Percentiles rank a stretch among this genome's conserved stretches.
Conservation (phyloP, 805 yeast species). For the Candida morakotiae region DNA sequence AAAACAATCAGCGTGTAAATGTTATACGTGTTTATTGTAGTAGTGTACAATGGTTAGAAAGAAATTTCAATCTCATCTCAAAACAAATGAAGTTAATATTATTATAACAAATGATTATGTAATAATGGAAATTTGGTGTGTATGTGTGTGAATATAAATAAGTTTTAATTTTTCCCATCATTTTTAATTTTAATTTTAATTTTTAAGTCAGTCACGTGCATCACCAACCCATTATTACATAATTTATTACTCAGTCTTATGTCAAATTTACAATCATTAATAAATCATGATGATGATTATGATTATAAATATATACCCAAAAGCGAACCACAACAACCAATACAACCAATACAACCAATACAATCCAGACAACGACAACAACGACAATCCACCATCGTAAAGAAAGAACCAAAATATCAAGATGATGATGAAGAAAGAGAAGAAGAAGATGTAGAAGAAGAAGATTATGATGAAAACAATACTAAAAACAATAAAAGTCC, state of each 20-base stretch:
- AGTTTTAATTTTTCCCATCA: not conserved
- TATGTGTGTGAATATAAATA: not conserved
- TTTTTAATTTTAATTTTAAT: not conserved
- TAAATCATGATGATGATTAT: conserved; percentile 11
- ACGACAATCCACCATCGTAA: too few species aligned
- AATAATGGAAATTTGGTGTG: too few species aligned
- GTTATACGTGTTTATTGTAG: too few species aligned
- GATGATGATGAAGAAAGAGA: too few species aligned
- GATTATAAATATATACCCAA: conserved; percentile 4
- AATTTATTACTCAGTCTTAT: not conserved
- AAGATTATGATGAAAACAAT: not conserved
- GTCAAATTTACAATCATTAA: conserved; percentile 10
- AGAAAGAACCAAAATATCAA: too few species aligned
- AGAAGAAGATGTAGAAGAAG: too few species aligned
- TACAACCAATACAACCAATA: not conserved
- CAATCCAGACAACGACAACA: not conserved
- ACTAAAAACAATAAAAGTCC: not conserved
- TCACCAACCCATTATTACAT: too few species aligned
- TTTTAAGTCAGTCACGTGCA: too few species aligned
- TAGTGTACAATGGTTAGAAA: not conserved
- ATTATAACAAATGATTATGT: too few species aligned
- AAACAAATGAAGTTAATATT: too few species aligned
- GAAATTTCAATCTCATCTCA: too few species aligned
- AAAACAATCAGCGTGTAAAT: not conserved
- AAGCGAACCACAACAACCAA: not conserved